Conservation (phyloP, 192 early-diverging fungal genomes). For the Backusella psychrophila region DNA sequence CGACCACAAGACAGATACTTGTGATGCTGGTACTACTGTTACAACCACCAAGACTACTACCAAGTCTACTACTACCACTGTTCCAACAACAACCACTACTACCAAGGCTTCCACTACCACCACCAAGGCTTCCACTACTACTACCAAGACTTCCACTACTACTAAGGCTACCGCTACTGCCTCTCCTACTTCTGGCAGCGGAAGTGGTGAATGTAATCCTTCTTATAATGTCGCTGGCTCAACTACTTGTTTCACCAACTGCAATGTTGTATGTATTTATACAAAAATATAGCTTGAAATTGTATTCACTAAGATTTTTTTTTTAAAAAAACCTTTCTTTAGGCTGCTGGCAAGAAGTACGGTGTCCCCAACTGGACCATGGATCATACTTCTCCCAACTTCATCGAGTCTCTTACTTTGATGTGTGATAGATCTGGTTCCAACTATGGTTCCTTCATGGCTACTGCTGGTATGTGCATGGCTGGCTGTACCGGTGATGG, state of each 20-base stretch:
- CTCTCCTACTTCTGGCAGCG: no score
- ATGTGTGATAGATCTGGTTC: slow-evolving; percentile 23
- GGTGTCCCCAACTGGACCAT: slow-evolving; percentile 6
- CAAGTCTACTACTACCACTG: no score
- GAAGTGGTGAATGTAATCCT: not conserved
- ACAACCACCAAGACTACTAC: no score
- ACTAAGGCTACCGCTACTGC: no score
- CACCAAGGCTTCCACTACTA: no score
- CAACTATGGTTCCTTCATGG: slow-evolving; percentile 21
- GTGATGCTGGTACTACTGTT: no score
- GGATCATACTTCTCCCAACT: slow-evolving; percentile 19
- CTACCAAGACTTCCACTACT: no score
- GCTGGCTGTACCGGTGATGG: slow-evolving; percentile 10
- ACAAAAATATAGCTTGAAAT: no score
- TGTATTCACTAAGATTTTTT: not conserved
- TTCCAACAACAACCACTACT: no score
- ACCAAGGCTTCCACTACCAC: no score
- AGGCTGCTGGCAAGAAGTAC: slow-evolving; percentile 23
- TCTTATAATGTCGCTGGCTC: not conserved
- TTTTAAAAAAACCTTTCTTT: not conserved
- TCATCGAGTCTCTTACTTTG: slow-evolving; percentile 20
- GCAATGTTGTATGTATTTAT: not conserved
- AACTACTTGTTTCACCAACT: not conserved
- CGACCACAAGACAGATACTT: not conserved
- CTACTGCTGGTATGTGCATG: slow-evolving; percentile 24